A percentile compares a stretch with the other conserved stretches of the same genome.
phyloP scores from a whole-genome alignment of 257 asterid species.

The Solanum chmielewskii region DNA sequence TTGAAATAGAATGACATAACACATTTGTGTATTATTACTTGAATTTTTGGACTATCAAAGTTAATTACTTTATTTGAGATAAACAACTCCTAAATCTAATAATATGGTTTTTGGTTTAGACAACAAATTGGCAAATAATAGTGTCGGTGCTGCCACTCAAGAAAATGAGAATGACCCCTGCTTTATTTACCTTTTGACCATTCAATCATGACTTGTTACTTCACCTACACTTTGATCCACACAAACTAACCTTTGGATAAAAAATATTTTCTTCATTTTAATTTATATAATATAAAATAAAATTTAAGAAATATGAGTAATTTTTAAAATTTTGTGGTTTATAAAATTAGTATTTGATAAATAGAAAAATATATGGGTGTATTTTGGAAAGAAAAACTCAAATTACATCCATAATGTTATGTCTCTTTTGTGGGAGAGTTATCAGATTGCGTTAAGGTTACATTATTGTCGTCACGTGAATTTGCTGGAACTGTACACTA shows the following conservation, averaged over 20 bases:
- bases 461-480: background rate
- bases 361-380: background rate
- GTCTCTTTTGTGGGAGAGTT: background rate
- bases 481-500: background rate
- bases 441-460: background rate
- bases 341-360: background rate
- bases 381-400: no score
- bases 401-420: no score
- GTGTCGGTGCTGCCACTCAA: background rate
- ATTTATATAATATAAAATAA: accelerated
- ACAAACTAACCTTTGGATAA: background rate
- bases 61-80: background rate
- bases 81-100: background rate
- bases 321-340: no score
- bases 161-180: background rate
- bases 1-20: background rate
- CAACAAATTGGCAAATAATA: background rate
- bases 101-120: background rate
- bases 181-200: background rate
- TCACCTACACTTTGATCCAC: background rate
- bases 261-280: no score
- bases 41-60: background rate
- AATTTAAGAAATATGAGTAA: background rate
- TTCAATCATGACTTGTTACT: background rate
- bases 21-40: background rate